A percentile compares a stretch with the other conserved stretches of the same genome.
Conservation (phyloP, 495 filamentous ascomycete species). For the Friedmanniomyces endolithicus region DNA sequence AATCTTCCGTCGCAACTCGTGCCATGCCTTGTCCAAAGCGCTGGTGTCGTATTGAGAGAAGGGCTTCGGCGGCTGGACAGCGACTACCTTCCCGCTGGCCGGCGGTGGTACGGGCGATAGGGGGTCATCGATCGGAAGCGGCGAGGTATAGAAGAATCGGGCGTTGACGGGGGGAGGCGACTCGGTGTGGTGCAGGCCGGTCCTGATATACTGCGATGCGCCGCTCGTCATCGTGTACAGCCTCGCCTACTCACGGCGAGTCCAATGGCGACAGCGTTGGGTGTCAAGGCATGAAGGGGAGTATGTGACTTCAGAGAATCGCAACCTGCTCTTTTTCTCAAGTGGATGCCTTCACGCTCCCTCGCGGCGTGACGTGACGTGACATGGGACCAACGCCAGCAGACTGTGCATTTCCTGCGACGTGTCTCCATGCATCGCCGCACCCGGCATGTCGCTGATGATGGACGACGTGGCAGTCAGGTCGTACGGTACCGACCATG, state of each 20-base stretch:
- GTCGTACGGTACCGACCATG: background rate
- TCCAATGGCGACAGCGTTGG: background rate
- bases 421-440: background rate
- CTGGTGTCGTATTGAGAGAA: constrained; percentile 34
- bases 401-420: background rate
- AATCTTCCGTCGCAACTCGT: constrained; percentile 28
- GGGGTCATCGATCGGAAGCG: constrained; percentile 33
- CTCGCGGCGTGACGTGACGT: background rate
- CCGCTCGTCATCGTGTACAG: background rate
- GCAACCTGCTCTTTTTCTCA: background rate
- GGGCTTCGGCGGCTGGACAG: constrained; percentile 28
- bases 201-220: constrained; percentile 22
- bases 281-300: constrained; percentile 2
- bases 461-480: background rate
- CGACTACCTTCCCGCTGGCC: constrained; percentile 8
- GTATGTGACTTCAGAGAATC: background rate
- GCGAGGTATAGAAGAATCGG: constrained; percentile 33
- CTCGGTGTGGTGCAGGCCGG: constrained; percentile 27
- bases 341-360: background rate
- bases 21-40: constrained; percentile 31
- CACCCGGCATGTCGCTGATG: background rate
- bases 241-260: background rate
- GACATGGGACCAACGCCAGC: background rate
- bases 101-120: constrained; percentile 32
- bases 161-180: constrained; percentile 26